Percentiles rank a stretch among this genome's conserved stretches.
Evolutionary conservation across 176 grass and related monocot genomes (phyloP).

Genomic region (Oryza glaberrima): DNA sequence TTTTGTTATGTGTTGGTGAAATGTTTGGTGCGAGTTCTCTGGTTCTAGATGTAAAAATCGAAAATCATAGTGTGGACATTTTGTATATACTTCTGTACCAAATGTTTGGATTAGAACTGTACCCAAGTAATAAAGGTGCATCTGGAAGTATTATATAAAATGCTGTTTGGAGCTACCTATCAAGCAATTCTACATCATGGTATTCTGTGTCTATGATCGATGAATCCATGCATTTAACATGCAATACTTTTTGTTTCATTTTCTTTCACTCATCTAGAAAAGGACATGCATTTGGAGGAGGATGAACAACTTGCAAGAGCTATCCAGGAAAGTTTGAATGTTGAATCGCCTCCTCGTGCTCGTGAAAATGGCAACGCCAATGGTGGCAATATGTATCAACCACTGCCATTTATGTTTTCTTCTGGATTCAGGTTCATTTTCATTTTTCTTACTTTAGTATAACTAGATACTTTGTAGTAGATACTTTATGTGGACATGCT

Average conservation of each 20-base stretch:
- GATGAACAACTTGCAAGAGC: slow-evolving; percentile 98
- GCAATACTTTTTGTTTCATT: slow-evolving; percentile 28
- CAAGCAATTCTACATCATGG: neutral
- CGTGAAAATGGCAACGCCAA: slow-evolving; percentile 48
- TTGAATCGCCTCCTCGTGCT: slow-evolving; percentile 63
- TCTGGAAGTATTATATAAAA: slow-evolving; percentile 28
- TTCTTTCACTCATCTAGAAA: slow-evolving; percentile 56
- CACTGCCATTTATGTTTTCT: slow-evolving; percentile 62
- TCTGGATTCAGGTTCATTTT: slow-evolving; percentile 78
- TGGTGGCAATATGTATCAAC: slow-evolving; percentile 66
- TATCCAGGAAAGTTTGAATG: slow-evolving; percentile 93
- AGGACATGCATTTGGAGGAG: slow-evolving; percentile 77
- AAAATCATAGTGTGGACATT: neutral
- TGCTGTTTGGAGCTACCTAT: neutral
- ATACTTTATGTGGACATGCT: slow-evolving; percentile 25
- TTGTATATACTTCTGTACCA: slow-evolving; percentile 2
- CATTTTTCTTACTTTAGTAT: slow-evolving; percentile 25
- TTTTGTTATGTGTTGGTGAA: slow-evolving; percentile 1
- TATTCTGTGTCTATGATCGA: neutral
- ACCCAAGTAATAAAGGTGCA: slow-evolving; percentile 6
- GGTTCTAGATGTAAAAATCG: slow-evolving; percentile 22
- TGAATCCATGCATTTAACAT: slow-evolving; percentile 19
- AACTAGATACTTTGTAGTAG: neutral
- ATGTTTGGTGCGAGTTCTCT: neutral
- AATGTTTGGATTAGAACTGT: slow-evolving; percentile 14